Percentiles rank a stretch among this genome's conserved stretches.
Evolutionary conservation across 2,329 filamentous ascomycete species (phyloP).

Genomic region (Pseudogymnoascus pannorum): DNA sequence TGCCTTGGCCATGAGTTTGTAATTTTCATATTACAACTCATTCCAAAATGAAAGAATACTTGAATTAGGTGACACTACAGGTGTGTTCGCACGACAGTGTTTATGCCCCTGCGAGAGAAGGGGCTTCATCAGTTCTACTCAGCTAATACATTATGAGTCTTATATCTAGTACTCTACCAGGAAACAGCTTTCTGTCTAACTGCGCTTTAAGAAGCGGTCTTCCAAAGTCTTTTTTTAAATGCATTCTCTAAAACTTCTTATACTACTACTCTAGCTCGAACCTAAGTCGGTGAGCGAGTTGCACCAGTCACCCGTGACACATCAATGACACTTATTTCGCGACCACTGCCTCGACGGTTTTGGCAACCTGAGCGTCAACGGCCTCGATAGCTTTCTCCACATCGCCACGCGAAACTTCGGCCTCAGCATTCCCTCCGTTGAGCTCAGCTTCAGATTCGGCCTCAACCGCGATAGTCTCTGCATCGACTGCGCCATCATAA

Average conservation of each 20-base stretch:
- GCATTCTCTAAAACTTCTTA: neutral
- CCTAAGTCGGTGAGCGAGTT: neutral
- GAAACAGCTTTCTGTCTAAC: neutral
- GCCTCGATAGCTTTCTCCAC: neutral
- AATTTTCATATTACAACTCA: neutral
- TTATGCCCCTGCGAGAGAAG: neutral
- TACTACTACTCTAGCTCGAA: neutral
- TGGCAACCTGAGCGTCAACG: neutral
- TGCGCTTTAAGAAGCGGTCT: neutral
- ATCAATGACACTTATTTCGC: neutral
- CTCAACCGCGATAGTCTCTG: neutral
- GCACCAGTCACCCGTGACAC: neutral
- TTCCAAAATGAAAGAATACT: neutral
- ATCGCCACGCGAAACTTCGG: neutral
- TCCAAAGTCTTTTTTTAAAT: neutral
- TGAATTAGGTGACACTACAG: neutral
- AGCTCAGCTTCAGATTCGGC: neutral
- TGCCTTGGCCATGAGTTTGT: neutral
- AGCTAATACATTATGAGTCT: neutral
- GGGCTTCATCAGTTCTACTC: neutral
- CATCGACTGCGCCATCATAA: slow-evolving; percentile 13
- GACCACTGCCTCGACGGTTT: neutral
- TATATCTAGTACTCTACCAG: neutral
- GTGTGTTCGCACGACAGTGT: neutral
- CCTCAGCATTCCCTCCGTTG: neutral